These are phyloP conservation scores for Fusarium coicis DNA, from an alignment of 2,329 filamentous ascomycete genomes.

Conservation along the genomic window DNA sequence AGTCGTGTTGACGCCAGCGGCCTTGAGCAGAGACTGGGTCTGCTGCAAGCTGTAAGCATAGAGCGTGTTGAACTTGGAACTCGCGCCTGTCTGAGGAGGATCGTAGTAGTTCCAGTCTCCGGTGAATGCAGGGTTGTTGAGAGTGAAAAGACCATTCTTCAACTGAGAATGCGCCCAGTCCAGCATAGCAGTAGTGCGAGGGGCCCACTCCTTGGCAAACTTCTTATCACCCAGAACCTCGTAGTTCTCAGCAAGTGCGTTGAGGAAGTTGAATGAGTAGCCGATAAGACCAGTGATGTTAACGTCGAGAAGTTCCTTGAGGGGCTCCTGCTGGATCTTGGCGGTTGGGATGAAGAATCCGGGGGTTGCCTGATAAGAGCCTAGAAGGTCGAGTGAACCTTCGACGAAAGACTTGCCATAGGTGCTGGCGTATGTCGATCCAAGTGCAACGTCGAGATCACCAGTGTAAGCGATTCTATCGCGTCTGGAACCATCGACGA, in stretches of 20 bases:
- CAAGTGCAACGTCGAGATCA: not conserved
- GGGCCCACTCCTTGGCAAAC: not conserved
- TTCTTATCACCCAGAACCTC: not conserved
- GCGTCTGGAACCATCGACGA: not conserved
- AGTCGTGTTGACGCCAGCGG: not conserved
- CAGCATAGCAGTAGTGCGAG: not conserved
- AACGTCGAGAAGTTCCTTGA: not conserved
- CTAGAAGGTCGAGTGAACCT: accelerated
- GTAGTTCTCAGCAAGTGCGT: not conserved
- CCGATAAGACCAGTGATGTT: slow-evolving; percentile 1
- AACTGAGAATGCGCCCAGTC: not conserved
- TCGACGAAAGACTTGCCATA: not conserved
- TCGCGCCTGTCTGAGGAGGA: not conserved
- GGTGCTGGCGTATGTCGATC: not conserved
- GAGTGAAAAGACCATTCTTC: not conserved
- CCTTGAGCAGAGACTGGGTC: not conserved
- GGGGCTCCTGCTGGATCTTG: not conserved
- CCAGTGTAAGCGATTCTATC: not conserved
- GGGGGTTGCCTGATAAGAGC: not conserved
- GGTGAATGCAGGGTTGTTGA: not conserved
- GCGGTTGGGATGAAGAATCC: slow-evolving; percentile 8
- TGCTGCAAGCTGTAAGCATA: not conserved
- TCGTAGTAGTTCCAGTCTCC: slow-evolving; percentile 17
- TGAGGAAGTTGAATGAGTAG: not conserved
- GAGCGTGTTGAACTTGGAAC: not conserved